Evolutionary conservation across 2,329 filamentous ascomycete genomes (phyloP), one percentile per base, ranked within the genome.

Genomic region (Gremmenia infestans): DNA sequence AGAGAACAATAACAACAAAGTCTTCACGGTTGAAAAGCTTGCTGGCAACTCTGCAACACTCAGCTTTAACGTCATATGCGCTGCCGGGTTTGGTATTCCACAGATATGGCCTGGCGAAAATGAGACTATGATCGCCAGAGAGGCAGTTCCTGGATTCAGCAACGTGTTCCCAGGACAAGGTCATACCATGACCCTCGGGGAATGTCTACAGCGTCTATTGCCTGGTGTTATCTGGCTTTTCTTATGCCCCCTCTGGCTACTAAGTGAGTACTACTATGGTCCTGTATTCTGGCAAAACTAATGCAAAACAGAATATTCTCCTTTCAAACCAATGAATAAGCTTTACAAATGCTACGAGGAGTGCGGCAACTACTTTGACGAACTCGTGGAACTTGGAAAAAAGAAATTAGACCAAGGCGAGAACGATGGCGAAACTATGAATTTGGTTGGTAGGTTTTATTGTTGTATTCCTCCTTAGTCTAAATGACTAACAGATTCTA

Each of bases 21-120:
- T 50, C n/a, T 58, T 68, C 43, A 72, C 70, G 0, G 65, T 81
- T 1, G 58, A 63, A 36, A 71, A 78, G 53, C 71, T 76, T 2
- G 72, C 73, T 2, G 60, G 63, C 23, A 76, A 78, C 53, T 73
- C 76, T 1, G 80, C 80, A 73, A 74, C 74, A 48, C 67, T 81
- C 60, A 77, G 74, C 54, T 66, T 82, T 37, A 76, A 81, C 65
- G 74, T 82, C 43, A 81, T 82, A 60, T 79, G 77, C 63, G 73
- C 73, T 39, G 78, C 78, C 51, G 79, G 78, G 2, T 81, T 82
- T 64, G 78, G 68, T 3, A 63, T 68, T 2, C 58, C 57, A 2
- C 63, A 68, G n/a, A 22, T 63, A 1, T 70, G 68, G 68, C 56
- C 77, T 6, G 74, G 78, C 58, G 75, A 80, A 63, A 70, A 72